Conservation (phyloP, 139 green algal species). For the Pycnococcus provasolii region DNA sequence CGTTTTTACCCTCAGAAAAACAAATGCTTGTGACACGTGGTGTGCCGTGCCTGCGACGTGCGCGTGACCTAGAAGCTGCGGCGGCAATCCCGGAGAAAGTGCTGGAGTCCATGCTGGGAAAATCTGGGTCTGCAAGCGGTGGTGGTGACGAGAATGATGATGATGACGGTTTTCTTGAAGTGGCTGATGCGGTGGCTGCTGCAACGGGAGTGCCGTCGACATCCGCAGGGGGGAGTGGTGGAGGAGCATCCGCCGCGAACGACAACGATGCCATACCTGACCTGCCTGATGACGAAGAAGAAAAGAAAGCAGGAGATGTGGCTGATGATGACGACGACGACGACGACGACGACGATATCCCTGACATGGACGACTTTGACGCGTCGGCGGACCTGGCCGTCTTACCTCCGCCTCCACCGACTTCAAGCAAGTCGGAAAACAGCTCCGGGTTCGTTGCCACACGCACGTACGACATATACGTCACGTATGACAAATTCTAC, state of each 20-base stretch:
- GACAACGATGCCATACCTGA: background rate
- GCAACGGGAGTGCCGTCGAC: background rate
- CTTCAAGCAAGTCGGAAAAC: constrained; percentile 14
- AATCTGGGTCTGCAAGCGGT: background rate
- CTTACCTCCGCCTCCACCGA: background rate
- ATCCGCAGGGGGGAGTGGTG: background rate
- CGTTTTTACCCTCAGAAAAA: constrained; percentile 25
- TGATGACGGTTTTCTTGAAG: background rate
- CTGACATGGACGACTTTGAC: constrained; percentile 42
- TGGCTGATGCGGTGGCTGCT: constrained; percentile 16
- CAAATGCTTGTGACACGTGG: constrained; percentile 31
- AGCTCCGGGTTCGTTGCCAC: constrained; percentile 37
- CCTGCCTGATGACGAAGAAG: background rate
- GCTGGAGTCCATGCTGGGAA: background rate
- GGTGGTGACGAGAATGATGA: background rate
- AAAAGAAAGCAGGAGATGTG: background rate
- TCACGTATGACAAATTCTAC: constrained; percentile 54
- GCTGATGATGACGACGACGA: constrained; percentile 11
- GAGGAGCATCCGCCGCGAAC: background rate
- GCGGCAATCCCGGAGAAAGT: constrained; percentile 4
- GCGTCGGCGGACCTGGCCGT: background rate
- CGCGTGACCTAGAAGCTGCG: constrained; percentile 17
- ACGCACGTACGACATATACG: constrained; percentile 43
- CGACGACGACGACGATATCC: constrained; percentile 41
- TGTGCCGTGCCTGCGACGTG: constrained; percentile 28